These are phyloP conservation scores for Chalciporus pseudorubinellus DNA, from an alignment of 768 basidiomycete genomes.

Conservation along the genomic window DNA sequence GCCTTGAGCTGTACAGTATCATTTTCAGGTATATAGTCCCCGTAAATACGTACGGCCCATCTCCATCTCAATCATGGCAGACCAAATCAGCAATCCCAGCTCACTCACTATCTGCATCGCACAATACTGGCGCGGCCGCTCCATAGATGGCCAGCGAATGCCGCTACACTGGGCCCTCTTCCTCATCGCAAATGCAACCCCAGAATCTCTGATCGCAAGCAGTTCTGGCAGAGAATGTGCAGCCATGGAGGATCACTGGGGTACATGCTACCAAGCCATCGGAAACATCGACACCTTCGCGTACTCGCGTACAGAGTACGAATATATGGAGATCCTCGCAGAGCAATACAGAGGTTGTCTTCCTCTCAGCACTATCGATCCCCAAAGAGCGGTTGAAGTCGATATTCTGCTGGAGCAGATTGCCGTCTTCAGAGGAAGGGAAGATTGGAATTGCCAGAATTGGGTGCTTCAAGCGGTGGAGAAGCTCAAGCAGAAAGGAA, in stretches of 20 bases:
- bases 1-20: slow-evolving; percentile 13
- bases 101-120: slow-evolving; percentile 29
- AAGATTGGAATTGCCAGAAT: slow-evolving; percentile 34
- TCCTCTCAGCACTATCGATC: slow-evolving; percentile 21
- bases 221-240: slow-evolving; percentile 22
- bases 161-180: slow-evolving; percentile 34
- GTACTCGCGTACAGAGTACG: slow-evolving; percentile 25
- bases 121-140: slow-evolving; percentile 30
- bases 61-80: slow-evolving; percentile 15
- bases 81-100: slow-evolving; percentile 4
- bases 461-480: slow-evolving; percentile 29
- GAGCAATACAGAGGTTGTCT: slow-evolving; percentile 31
- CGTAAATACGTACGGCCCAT: neutral
- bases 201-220: slow-evolving; percentile 18
- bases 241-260: slow-evolving; percentile 29
- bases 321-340: slow-evolving; percentile 32
- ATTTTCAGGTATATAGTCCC: slow-evolving; percentile 12
- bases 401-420: slow-evolving; percentile 25
- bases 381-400: slow-evolving; percentile 9
- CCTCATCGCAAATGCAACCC: slow-evolving; percentile 24
- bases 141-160: slow-evolving; percentile 17
- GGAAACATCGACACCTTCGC: slow-evolving; percentile 30
- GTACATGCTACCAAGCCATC: slow-evolving; percentile 29
- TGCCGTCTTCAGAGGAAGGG: slow-evolving; percentile 21
- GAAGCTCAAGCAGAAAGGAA: slow-evolving; percentile 15